Base-by-base conservation (phyloP, 768 basidiomycete genomes). In the Cyclocybe aegerita region DNA sequence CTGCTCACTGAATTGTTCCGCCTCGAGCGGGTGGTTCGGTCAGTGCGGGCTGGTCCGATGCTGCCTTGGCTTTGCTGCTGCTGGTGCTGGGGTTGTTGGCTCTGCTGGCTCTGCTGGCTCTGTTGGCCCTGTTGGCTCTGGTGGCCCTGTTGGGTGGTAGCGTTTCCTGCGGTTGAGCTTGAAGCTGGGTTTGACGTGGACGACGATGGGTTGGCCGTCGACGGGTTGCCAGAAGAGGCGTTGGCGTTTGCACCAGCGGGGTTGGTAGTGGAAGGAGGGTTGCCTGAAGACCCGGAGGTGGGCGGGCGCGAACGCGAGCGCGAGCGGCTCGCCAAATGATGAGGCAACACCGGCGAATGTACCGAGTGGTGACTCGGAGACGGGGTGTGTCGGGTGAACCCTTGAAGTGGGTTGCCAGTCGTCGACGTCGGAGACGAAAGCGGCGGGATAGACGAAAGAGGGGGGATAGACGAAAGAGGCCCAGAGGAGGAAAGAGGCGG, bases 1-100 rank as follows among this genome's bases (percentile, higher is more conserved):
- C 81, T 77, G 53, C 78, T 80, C 40, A 88, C 72, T 54, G 80
- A 81, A 50, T 79, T 82, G 50, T 80, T 80, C 48, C 86, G 70
- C 52, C 86, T 74, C 14, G 79, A 62, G 12, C 85, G 71, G 11
- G 79, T 71, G 0, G 80, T 79, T 46, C 83, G 68, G 7, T 80
- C 75, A 2, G 82, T 83, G 6, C 82, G 81, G 12, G 81, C n/a
- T n/a, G n/a, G n/a, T n/a, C n/a, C n/a, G n/a, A n/a, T n/a, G n/a
- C n/a, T n/a, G n/a, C n/a, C n/a, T n/a, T n/a, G 12, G 46, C 52
- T 39, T 53, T 50, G 1, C 54, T 63, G 60, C 43, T 63, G 42
- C 42, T 35, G 17, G 54, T 16, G 46, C 45, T 12, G 35, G 32
- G 11, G 16, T 36, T 16, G 14, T 30, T 36, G 36, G 10, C 8